Base-by-base conservation (phyloP, 2,329 filamentous ascomycete genomes). In the Sarocladium oryzae region DNA sequence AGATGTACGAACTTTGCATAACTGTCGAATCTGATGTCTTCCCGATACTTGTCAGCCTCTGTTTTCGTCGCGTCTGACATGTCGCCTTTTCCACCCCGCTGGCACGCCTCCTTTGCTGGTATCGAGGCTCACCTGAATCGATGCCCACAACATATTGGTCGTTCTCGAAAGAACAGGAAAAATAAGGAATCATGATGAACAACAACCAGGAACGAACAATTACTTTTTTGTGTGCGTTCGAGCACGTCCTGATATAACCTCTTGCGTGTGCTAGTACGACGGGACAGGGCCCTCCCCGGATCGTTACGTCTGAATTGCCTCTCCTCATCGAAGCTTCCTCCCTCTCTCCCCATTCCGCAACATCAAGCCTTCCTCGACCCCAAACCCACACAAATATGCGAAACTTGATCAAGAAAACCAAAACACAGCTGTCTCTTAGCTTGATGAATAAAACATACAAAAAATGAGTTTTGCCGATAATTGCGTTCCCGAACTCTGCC, bases 371-470 rank as follows among this genome's bases (percentile, higher is more conserved):
- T 43, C 40, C 23, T 43, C 23, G 24, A 43, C 18, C n/a, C 46
- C 20, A 21, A 13, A 36, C 16, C 15, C 30, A 36, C 18, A 49
- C 30, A 49, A 49, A 64, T 59, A 61, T 64, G 65, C 65, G 46
- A 63, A 66, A 64, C 62, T 65, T 63, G 60, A 66, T 67, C 62
- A 68, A 62, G 66, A 66, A 67, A 68, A 61, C 23, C 43, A 48
- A 33, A 48, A 32, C 43, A 45, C 43, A 48, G 43, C 43, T 48
- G 64, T 64, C 65, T 68, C 63, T 69, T 69, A 69, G 61, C 68
- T 68, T 67, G 66, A 67, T 69, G 66, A 65, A 68, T 67, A 63
- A 63, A 67, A 62, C 57, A 66, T 66, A 66, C 58, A 57, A 59
- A 58, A 58, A 35, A 52, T 50, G 50, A 54, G 56, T 61, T 58